Conservation (phyloP, 73 alveolate genomes). For the Paramecium octaurelia region DNA sequence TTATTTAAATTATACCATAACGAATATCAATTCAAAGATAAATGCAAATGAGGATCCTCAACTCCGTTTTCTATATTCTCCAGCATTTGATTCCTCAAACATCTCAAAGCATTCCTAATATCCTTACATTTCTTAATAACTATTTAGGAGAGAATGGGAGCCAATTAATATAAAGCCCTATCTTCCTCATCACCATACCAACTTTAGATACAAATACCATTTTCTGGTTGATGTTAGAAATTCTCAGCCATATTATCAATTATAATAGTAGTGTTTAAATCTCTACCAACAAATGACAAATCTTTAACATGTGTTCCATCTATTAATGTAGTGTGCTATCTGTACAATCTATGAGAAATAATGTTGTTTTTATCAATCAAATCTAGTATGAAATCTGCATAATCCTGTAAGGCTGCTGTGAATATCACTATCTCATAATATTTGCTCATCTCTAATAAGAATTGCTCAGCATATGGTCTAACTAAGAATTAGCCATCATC, state of each 20-base stretch:
- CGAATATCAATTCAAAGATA: background rate
- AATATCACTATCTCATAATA: conserved; percentile 86
- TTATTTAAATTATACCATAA: background rate
- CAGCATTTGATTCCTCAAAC: conserved; percentile 44
- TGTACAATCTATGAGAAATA: conserved; percentile 81
- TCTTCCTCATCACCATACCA: conserved; percentile 90
- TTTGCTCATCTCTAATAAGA: conserved; percentile 72
- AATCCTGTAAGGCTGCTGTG: conserved; percentile 89
- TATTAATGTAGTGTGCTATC: conserved; percentile 70
- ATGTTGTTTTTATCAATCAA: conserved; percentile 68
- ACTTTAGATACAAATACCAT: conserved; percentile 72
- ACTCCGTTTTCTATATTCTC: conserved; percentile 51
- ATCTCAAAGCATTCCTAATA: conserved; percentile 29
- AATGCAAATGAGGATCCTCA: conserved; percentile 52
- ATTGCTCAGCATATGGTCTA: conserved; percentile 91
- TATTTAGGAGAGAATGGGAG: conserved; percentile 53
- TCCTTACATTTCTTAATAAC: conserved; percentile 7
- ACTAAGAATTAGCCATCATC: conserved; percentile 72
- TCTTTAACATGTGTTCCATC: conserved; percentile 68
- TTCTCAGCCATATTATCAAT: conserved; percentile 83
- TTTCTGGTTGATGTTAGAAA: conserved; percentile 68
- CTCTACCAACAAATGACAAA: conserved; percentile 75
- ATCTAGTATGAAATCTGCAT: conserved; percentile 89
- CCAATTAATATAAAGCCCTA: conserved; percentile 64
- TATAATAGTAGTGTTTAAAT: conserved; percentile 63